phyloP scores from a whole-genome alignment of 176 grass and related monocot species.

The Carex pumila region DNA sequence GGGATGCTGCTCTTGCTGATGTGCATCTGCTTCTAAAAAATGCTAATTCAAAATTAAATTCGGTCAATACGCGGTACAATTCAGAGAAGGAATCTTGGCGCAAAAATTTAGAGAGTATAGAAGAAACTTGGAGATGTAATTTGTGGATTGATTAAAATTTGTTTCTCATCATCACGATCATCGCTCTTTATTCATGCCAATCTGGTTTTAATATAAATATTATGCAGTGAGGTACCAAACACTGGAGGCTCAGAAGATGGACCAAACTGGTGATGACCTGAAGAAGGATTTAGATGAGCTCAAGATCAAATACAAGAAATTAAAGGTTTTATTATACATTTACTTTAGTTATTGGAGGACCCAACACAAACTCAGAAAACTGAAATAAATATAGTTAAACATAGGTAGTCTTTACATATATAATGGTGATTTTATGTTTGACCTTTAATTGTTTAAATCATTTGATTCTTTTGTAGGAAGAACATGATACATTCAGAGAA shows the following conservation, averaged over 20 bases:
- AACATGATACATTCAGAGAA: slow-evolving; percentile 76
- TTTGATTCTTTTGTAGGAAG: slow-evolving; percentile 68
- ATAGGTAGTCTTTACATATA: not conserved
- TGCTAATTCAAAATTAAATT: slow-evolving; percentile 65
- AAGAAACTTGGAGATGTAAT: slow-evolving; percentile 95
- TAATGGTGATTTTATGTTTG: slow-evolving; percentile 11
- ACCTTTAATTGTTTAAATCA: not conserved
- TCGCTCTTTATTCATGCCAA: not conserved
- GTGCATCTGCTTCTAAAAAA: slow-evolving; percentile 57
- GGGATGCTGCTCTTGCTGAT: slow-evolving; percentile 72
- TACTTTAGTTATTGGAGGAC: not conserved
- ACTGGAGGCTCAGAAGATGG: slow-evolving; percentile 58
- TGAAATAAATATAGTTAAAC: not conserved
- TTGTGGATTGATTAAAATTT: slow-evolving; percentile 3
- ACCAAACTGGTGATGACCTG: slow-evolving; percentile 55
- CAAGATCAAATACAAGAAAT: slow-evolving; percentile 65
- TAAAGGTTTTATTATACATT: slow-evolving; percentile 57
- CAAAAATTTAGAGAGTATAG: slow-evolving; percentile 60
- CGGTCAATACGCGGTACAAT: slow-evolving; percentile 45
- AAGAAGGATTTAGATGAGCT: slow-evolving; percentile 72
- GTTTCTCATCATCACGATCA: not conserved
- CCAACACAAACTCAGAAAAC: not conserved
- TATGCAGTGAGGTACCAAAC: slow-evolving; percentile 72
- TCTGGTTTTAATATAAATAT: slow-evolving; percentile 10
- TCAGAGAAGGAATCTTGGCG: slow-evolving; percentile 86